Evolutionary conservation across 441 rosid genomes (phyloP), one percentile per base, ranked within the genome.

Genomic region (Adansonia rubrostipa): DNA sequence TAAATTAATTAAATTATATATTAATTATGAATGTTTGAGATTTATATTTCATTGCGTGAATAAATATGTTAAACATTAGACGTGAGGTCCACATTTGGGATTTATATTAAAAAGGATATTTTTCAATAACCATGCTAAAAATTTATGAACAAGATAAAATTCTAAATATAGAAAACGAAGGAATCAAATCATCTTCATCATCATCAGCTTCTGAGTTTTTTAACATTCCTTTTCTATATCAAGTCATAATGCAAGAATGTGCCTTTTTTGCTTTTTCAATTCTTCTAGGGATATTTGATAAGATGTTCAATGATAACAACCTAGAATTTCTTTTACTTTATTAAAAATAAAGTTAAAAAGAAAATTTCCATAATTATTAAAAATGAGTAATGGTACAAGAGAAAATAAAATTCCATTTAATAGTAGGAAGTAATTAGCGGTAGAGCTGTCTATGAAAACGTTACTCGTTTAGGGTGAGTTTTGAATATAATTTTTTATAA

Each of bases 231-330:
- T 58, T 60, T 11, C 36, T 22, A 20, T 64, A 14, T 64, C 20
- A 64, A 36, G 69, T n/a, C 69, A 36, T 19, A 64, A 64, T 64
- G 69, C 20, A 36, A 15, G 69, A 64, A 64, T 64, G 48, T 33
- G 67, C 9, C 15, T 6, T 13, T 62, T 33, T 62, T 4, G 2
- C 15, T 11, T 6, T 28, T 33, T 4, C 8, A 14, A 1, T 62
- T 62, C 17, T 33, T 62, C 5, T 28, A 15, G 20, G 69, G 20
- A 6, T 44, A 64, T 33, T 36, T 60, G 65, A 22, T 24, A 60
- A 22, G 40, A 60, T 60, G 36, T 60, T 60, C 36, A 22, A 60
- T 60, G 14, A 60, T 60, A 60, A 20, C 36, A 3, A 60, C 3
- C 22, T 5, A 13, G 20, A 58, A 1, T 5, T 9, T 7, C 9